Conservation (phyloP, 495 filamentous ascomycete genomes). For the Talaromyces liani region DNA sequence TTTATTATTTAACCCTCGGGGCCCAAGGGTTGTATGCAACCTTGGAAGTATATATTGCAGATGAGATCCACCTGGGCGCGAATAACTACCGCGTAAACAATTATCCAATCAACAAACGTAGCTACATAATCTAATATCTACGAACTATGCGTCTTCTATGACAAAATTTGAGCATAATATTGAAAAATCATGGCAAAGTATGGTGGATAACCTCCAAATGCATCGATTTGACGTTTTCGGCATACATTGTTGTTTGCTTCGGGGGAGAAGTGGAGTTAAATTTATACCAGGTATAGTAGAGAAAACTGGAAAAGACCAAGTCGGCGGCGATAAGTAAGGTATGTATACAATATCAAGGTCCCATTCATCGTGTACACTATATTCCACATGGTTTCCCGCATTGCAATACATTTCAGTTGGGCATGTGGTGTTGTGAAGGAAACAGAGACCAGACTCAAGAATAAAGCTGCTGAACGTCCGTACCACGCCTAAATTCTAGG, state of each 20-base stretch:
- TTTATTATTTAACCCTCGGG: neutral
- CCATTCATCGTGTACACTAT: neutral
- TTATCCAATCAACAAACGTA: neutral
- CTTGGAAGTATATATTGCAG: neutral
- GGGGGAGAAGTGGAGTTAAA: neutral
- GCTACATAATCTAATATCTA: neutral
- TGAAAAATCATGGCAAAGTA: neutral
- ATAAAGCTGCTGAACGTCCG: no score
- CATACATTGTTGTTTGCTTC: neutral
- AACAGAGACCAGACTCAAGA: neutral
- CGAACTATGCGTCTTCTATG: neutral
- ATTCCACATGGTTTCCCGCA: neutral
- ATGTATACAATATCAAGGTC: neutral
- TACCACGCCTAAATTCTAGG: neutral
- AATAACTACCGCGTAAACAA: neutral
- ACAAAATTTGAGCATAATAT: neutral
- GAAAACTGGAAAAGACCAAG: neutral
- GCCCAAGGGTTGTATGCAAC: neutral
- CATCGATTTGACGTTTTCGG: neutral
- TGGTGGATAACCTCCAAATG: neutral
- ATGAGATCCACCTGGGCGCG: neutral
- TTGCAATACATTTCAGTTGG: neutral
- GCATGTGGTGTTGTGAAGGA: neutral
- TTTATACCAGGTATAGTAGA: neutral
- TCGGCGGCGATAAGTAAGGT: neutral